Evolutionary conservation across 805 yeast species (phyloP), one percentile per base, ranked within the genome.

Genomic region (Saccharomyces eubayanus): DNA sequence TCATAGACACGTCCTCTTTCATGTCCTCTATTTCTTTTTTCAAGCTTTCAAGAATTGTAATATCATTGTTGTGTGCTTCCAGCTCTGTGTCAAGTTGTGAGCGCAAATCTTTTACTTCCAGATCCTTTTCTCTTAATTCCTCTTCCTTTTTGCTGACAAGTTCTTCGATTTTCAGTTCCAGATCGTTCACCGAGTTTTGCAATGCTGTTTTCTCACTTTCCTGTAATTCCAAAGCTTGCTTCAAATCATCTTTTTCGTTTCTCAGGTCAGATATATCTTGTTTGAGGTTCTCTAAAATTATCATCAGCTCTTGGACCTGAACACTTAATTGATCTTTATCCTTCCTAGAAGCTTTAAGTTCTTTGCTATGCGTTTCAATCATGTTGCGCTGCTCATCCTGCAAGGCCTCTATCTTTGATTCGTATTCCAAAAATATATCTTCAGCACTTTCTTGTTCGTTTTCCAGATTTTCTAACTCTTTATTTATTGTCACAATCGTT

Each of bases 361-460:
- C 80, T 24, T 63, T 62, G 47, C 66, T 69, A 47, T 72, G 69
- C 57, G 78, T 77, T 59, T 72, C 68, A 45, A 70, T 52, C 47
- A 62, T 55, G 52, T 61, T 64, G 51, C 74, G 75, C 50, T 76
- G 71, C 30, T 68, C 65, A 41, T 73, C 67, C 56, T 74, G 74
- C 47, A 74, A 56, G 31, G 67, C 67, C 28, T 70, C 72, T 46
- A 75, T 67, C 56, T 76, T 77, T 52, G 73, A 66, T 41, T 71
- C 68, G 54, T 75, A 71, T 55, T 72, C 70, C 3, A 79, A 81
- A 61, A 85, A 81, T 59, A 83, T 87, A 29, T 65, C 67, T 57
- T 81, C 82, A 56, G 83, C 62, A 30, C 74, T 57, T 53, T 72
- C 73, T 51, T 76, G 69, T 54, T 85, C 89, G 30, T 70, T 70